Base-by-base conservation (phyloP, 371 early-diverging fungal species). In the Apophysomyces sp. region DNA sequence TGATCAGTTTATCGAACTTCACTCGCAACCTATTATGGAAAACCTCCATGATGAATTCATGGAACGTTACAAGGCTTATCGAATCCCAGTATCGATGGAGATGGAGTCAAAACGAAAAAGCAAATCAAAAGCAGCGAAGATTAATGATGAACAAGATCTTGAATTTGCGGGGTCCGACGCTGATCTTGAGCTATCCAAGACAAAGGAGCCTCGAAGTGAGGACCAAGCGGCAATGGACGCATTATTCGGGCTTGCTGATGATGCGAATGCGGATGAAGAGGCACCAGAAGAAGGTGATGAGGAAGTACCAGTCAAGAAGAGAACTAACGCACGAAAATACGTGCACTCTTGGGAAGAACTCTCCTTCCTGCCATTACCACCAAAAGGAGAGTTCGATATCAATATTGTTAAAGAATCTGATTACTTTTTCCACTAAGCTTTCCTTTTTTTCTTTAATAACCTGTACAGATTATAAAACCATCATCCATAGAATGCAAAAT, bases 1-100 rank as follows among this genome's bases (percentile, higher is more conserved):
- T 51, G 92, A 96, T 52, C 89, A 94, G 67, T 98, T 98, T 75
- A 91, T 98, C 52, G 71, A 76, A 27, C 77, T 98, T 49, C 99
- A 98, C 66, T 77, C 83, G 31, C 82, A 86, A 63, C 88, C 94
- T 30, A 89, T 98, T 55, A 90, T 98, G 92, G 82, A 86, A 39
- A 88, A 90, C 29, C 84, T 98, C 34, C 77, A 86, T 55, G 68
- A 84, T 21, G 99, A 98, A 74, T 91, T 98, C 61, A 77, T 83
- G 66, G 84, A 87, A 54, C 89, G 98, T 16, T 97, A 94, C 76
- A 77, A 77, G 63, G 80, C 84, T 41, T 88, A 91, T 67, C 82
- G 84, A 60, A 77, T 91, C 27, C 93, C 92, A 3, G 81, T 84
- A 3, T 68, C 66, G 3, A 63, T 78, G 29, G 79, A 80, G 26